Percentiles rank a stretch among this genome's conserved stretches.
Conservation (phyloP, 2,329 filamentous ascomycete genomes). For the Colletotrichum spinosum region DNA sequence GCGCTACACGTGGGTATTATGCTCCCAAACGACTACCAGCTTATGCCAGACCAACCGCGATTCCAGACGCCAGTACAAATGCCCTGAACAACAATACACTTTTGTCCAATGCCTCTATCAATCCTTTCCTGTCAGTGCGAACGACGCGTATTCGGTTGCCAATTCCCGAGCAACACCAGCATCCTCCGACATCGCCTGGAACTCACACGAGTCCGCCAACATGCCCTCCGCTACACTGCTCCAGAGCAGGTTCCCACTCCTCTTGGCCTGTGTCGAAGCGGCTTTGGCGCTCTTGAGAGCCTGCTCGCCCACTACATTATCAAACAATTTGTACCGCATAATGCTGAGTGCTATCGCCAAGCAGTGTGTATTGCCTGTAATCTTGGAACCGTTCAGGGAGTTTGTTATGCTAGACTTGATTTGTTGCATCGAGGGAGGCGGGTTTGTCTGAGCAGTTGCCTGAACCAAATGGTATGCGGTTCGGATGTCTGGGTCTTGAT, state of each 20-base stretch:
- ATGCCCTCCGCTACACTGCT: conserved; percentile 84
- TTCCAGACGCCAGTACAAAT: conserved; percentile 34
- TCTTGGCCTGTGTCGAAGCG: conserved; percentile 74
- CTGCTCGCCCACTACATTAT: conserved; percentile 83
- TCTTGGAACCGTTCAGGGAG: conserved; percentile 77
- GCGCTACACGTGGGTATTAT: conserved; percentile 33
- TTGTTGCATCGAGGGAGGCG: conserved; percentile 75
- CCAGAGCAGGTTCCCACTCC: conserved; percentile 79
- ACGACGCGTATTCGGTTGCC: conserved; percentile 55
- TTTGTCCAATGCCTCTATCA: conserved; percentile 11
- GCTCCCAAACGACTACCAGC: conserved; percentile 32
- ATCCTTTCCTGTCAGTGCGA: conserved; percentile 52
- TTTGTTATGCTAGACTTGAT: conserved; percentile 83
- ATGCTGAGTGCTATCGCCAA: conserved; percentile 86
- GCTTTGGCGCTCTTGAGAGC: conserved; percentile 81
- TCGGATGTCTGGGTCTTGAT: conserved; percentile 79
- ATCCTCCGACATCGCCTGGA: conserved; percentile 71
- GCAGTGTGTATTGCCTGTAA: conserved; percentile 80
- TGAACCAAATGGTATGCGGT: conserved; percentile 82
- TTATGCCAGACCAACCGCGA: conserved; percentile 32
- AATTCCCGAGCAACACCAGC: conserved; percentile 54
- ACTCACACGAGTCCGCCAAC: conserved; percentile 79
- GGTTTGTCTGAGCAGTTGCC: conserved; percentile 73
- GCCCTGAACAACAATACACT: conserved; percentile 22
- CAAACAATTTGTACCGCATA: conserved; percentile 87